Evolutionary conservation across 768 basidiomycete genomes (phyloP).

Genomic region (Leccinum disarticulatum): DNA sequence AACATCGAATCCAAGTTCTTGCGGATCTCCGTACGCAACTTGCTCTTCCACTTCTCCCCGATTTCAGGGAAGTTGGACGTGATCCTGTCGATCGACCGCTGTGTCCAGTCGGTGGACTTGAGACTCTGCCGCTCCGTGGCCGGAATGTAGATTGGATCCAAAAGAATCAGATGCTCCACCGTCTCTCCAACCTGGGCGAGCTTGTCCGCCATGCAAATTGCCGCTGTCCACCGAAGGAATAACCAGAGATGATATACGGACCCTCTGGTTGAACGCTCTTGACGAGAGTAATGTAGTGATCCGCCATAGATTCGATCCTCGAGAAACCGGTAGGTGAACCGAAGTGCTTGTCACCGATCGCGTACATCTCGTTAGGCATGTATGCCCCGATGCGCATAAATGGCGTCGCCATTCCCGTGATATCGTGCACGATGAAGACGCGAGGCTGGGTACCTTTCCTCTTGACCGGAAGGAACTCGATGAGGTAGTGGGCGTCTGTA

Average conservation of each 20-base stretch:
- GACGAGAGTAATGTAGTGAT: slow-evolving; percentile 33
- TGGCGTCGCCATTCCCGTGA: slow-evolving; percentile 33
- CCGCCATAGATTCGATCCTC: slow-evolving; percentile 31
- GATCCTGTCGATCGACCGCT: slow-evolving; percentile 32
- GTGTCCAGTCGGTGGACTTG: slow-evolving; percentile 32
- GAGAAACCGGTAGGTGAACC: slow-evolving; percentile 31
- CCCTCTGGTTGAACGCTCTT: slow-evolving; percentile 26
- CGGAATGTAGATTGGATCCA: slow-evolving; percentile 33
- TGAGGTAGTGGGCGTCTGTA: slow-evolving; percentile 29
- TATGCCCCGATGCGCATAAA: slow-evolving; percentile 34
- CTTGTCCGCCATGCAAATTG: slow-evolving; percentile 28
- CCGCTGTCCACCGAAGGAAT: slow-evolving; percentile 33
- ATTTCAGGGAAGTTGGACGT: slow-evolving; percentile 33
- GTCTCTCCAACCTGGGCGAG: slow-evolving; percentile 23
- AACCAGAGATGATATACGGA: slow-evolving; percentile 28
- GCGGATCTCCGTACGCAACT: slow-evolving; percentile 30
- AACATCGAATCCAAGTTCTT: slow-evolving; percentile 36
- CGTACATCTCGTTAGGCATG: slow-evolving; percentile 35
- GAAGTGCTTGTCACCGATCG: slow-evolving; percentile 34
- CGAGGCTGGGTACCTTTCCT: slow-evolving; percentile 31
- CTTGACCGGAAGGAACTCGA: slow-evolving; percentile 32
- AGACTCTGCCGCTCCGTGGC: slow-evolving; percentile 27
- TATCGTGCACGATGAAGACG: slow-evolving; percentile 31
- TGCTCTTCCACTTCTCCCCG: slow-evolving; percentile 33
- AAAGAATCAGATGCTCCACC: slow-evolving; percentile 27